These are phyloP conservation scores for Myxozyma vanderwaltii DNA, from an alignment of 805 yeast genomes.

Conservation along the genomic window DNA sequence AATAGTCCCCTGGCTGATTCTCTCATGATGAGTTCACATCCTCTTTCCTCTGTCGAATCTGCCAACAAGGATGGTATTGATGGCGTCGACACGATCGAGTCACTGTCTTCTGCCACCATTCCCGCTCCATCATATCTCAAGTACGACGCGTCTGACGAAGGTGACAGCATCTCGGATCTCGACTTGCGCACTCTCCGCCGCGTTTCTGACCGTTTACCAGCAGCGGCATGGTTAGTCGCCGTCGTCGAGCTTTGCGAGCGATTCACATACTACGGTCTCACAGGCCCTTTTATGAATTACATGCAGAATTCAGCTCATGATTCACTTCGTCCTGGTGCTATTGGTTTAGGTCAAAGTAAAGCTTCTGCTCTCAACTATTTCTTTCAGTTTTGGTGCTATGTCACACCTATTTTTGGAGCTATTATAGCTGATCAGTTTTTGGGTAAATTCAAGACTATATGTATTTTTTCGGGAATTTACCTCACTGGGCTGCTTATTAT, in stretches of 20 bases:
- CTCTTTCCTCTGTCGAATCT: conserved; percentile 16
- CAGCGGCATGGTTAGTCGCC: conserved; percentile 63
- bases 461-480: conserved; percentile 60
- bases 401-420: conserved; percentile 78
- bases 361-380: conserved; percentile 75
- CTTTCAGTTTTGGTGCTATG: conserved; percentile 80
- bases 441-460: conserved; percentile 73
- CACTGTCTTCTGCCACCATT: not conserved
- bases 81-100: not conserved
- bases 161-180: conserved; percentile 52
- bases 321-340: conserved; percentile 54
- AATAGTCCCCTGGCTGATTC: conserved; percentile 17
- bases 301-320: conserved; percentile 56
- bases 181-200: conserved; percentile 56
- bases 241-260: conserved; percentile 80
- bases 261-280: conserved; percentile 76
- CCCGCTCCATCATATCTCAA: not conserved
- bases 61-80: conserved; percentile 2
- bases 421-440: conserved; percentile 71
- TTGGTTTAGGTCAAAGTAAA: conserved; percentile 59
- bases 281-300: conserved; percentile 76
- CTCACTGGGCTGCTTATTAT: conserved; percentile 63
- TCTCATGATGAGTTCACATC: conserved; percentile 1
- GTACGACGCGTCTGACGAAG: conserved; percentile 4
- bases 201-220: conserved; percentile 55